Conservation (phyloP, 2,329 filamentous ascomycete genomes). For the Calonectria ilicicola region DNA sequence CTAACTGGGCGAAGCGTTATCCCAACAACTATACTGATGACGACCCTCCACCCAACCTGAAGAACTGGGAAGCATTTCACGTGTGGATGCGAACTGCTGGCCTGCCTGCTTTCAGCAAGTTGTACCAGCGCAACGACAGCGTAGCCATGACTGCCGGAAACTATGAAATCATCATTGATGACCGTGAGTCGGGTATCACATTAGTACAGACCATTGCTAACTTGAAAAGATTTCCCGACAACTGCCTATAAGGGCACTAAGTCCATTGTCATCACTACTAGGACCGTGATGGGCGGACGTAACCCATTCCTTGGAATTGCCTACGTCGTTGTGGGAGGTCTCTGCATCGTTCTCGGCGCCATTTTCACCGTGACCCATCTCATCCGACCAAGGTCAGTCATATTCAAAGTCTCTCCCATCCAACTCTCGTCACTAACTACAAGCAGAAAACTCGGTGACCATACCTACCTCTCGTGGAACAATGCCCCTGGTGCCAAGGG, state of each 20-base stretch:
- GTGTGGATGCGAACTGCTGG: slow-evolving; percentile 99
- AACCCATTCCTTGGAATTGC: slow-evolving; percentile 97
- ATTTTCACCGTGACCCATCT: slow-evolving; percentile 92
- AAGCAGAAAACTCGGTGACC: slow-evolving; percentile 93
- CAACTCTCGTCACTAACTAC: neutral
- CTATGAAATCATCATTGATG: slow-evolving; percentile 82
- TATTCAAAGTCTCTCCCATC: slow-evolving; percentile 11
- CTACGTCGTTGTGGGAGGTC: slow-evolving; percentile 91
- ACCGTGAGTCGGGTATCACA: slow-evolving; percentile 70
- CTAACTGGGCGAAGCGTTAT: slow-evolving; percentile 83
- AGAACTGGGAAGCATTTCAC: slow-evolving; percentile 86
- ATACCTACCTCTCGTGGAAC: slow-evolving; percentile 98
- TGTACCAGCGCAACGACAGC: slow-evolving; percentile 85
- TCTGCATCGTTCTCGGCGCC: slow-evolving; percentile 89
- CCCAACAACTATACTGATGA: slow-evolving; percentile 75
- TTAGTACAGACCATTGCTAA: slow-evolving; percentile 24
- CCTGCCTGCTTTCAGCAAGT: slow-evolving; percentile 93
- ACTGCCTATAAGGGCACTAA: slow-evolving; percentile 86
- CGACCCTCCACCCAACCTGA: slow-evolving; percentile 77
- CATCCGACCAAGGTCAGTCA: slow-evolving; percentile 83
- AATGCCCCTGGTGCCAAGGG: slow-evolving; percentile 63
- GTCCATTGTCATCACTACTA: slow-evolving; percentile 87
- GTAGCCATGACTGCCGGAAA: slow-evolving; percentile 74
- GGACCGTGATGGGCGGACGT: slow-evolving; percentile 92
- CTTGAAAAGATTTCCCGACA: slow-evolving; percentile 79